Evolutionary conservation across 495 filamentous ascomycete species (phyloP), one percentile per base, ranked within the genome.

Genomic region (Chaetomium tenue): DNA sequence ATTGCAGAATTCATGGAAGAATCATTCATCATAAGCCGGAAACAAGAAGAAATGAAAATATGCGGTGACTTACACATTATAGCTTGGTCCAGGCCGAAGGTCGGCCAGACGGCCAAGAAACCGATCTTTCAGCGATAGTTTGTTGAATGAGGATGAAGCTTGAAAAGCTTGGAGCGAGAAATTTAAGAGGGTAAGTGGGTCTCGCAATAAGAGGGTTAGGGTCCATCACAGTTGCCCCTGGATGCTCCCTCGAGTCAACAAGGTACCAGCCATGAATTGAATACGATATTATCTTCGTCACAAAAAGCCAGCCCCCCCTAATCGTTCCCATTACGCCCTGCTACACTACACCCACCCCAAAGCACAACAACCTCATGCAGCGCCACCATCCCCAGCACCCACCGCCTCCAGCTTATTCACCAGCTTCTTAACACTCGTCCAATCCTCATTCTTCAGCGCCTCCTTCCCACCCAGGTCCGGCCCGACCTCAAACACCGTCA

Each of bases 401-500:
- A 66, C 76, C 15, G 75, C 75, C 71, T 88, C 92, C 68, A 90
- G 70, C 72, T 88, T 84, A 48, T 83, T 84, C 12, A 96, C 82
- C 69, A 96, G 77, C 76, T 88, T 91, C 85, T 96, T 97, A 68
- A 97, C 89, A 55, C 82, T 88, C 39, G 85, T 82, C 94, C 94
- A 97, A 74, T 97, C 94, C 69, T 98, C 94, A 60, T 84, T 86
- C 69, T 88, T 86, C 3, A 91, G 84, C 23, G 83, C 84, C 68
- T 96, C 92, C 64, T 86, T 84, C 8, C 92, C 92, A 28, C 90
- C 88, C 22, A 97, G 75, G 58, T 92, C 92, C 53, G 83, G 84
- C 18, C 91, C 95, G 20, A 98, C 92, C 77, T 99, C 94, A 74
- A 97, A 97, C 20, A 99, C 86, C 0, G 88, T 96, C 18, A 97